Conservation (phyloP, 257 asterid species). For the Solanum corneliomulleri region DNA sequence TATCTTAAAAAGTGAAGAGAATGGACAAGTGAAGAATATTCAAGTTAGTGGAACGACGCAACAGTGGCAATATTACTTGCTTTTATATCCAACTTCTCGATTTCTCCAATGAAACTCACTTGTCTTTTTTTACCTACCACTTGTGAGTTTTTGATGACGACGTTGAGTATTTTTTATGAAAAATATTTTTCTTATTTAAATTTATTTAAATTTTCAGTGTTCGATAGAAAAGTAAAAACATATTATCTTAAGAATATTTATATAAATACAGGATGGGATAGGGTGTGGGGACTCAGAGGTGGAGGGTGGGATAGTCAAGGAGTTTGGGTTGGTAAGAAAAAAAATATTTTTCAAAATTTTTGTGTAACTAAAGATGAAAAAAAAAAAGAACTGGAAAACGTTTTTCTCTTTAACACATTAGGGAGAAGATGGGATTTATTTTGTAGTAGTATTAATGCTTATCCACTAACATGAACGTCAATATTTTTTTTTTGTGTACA, state of each 20-base stretch:
- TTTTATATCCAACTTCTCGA: conserved; percentile 15
- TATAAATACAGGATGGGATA: neutral
- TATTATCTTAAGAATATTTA: too few species aligned
- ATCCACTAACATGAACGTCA: neutral
- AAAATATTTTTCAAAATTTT: too few species aligned
- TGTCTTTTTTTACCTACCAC: conserved; percentile 1
- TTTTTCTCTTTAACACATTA: neutral
- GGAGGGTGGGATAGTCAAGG: neutral
- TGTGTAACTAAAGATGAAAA: neutral
- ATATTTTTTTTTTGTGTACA: neutral
- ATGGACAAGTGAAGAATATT: neutral
- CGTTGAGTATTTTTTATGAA: neutral
- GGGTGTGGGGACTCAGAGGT: neutral
- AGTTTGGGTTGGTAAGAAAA: neutral
- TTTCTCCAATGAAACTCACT: conserved; percentile 29
- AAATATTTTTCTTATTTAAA: too few species aligned
- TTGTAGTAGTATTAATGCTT: neutral
- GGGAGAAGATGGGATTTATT: neutral
- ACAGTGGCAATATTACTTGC: neutral
- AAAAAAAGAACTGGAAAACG: too few species aligned
- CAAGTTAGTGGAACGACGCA: neutral
- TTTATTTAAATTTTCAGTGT: neutral
- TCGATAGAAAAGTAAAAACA: too few species aligned
- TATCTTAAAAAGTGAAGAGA: neutral
- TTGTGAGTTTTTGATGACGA: neutral